Conservation (phyloP, 2,329 filamentous ascomycete species). For the Colletotrichum sp. region DNA sequence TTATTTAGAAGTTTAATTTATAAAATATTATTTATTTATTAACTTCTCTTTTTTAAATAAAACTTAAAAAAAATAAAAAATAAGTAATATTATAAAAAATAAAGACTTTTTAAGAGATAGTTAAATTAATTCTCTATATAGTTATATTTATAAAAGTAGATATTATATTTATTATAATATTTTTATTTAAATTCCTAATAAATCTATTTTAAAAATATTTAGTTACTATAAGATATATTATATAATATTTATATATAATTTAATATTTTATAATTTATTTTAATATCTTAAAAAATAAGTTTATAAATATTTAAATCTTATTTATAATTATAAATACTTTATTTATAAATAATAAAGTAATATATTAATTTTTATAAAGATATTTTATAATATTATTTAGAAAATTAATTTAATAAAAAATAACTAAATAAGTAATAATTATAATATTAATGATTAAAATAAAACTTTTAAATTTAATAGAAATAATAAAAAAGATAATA, state of each 20-base stretch:
- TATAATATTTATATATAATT: not conserved
- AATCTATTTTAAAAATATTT: not conserved
- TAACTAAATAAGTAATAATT: too few species aligned
- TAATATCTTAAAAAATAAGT: fast-evolving
- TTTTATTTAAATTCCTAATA: not conserved
- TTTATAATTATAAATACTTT: not conserved
- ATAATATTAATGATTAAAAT: not conserved
- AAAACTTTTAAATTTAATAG: not conserved
- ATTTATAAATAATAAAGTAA: not conserved
- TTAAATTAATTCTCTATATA: not conserved
- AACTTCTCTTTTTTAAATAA: not conserved
- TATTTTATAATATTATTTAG: not conserved
- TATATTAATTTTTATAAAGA: not conserved
- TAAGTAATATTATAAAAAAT: too few species aligned
- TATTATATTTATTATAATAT: not conserved
- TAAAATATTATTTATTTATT: too few species aligned
- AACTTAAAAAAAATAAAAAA: not conserved
- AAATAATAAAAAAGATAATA: too few species aligned
- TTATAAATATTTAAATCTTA: not conserved
- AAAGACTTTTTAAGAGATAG: not conserved
- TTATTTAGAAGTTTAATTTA: too few species aligned
- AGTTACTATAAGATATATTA: not conserved
- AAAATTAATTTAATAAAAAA: not conserved
- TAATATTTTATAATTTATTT: not conserved
- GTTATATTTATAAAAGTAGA: too few species aligned